Conservation (phyloP, 2,329 filamentous ascomycete species). For the Tolypocladium endophyticum region DNA sequence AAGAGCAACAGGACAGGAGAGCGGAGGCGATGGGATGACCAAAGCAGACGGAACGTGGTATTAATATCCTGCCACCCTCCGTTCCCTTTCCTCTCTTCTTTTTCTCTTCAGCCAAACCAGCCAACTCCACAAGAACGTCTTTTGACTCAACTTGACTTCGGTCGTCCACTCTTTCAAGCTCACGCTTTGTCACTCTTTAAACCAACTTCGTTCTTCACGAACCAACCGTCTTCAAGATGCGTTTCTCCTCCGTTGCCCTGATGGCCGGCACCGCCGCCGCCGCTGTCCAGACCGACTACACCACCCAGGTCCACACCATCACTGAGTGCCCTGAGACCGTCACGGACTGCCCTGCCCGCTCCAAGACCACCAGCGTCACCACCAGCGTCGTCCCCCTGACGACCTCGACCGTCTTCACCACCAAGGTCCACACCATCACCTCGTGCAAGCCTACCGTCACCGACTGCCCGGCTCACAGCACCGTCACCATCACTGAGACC, state of each 20-base stretch:
- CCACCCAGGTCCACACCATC: constrained; percentile 49
- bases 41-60: constrained; percentile 18
- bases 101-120: constrained; percentile 32
- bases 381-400: constrained; percentile 30
- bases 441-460: constrained; percentile 48
- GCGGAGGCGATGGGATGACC: not conserved
- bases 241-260: constrained; percentile 42
- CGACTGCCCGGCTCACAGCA: constrained; percentile 45
- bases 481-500: constrained; percentile 24
- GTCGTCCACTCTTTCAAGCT: constrained; percentile 46
- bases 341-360: constrained; percentile 47
- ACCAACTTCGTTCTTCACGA: constrained; percentile 17
- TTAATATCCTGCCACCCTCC: constrained; percentile 36
- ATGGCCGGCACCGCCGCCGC: constrained; percentile 27
- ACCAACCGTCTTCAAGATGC: constrained; percentile 43
- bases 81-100: constrained; percentile 14
- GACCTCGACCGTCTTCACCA: constrained; percentile 46
- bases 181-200: constrained; percentile 21
- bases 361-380: constrained; percentile 24
- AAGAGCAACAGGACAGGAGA: not conserved
- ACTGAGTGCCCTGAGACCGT: constrained; percentile 49
- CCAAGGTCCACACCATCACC: constrained; percentile 51
- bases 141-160: constrained; percentile 40
- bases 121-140: constrained; percentile 27
- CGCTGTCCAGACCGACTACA: constrained; percentile 37